Base-by-base conservation (phyloP, 1,284 basidiomycete species). In the Megacollybia platyphylla region DNA sequence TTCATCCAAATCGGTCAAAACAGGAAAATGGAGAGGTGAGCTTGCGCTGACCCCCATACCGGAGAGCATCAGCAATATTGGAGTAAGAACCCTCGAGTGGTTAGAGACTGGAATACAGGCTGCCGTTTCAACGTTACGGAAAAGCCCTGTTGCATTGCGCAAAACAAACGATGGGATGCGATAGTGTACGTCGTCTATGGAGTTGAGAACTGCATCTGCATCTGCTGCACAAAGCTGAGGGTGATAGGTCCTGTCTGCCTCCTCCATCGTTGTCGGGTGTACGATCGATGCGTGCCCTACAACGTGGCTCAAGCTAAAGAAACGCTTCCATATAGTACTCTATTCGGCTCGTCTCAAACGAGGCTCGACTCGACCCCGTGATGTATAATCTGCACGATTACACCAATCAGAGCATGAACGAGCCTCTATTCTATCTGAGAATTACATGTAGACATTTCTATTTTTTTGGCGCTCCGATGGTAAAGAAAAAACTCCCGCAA, bases 401-500 rank as follows among this genome's bases (percentile, higher is more conserved):
- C 20, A 24, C 5, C 20, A 24, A 5, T 24, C 20, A 5, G 20
- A 15, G 15, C 15, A 15, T 15, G 15, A 24, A 24, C 5, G 20
- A 24, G 20, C 20, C 20, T 24, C 20, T 24, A 24, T 24, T 24
- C 20, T 24, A 24, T 24, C 20, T 24, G 20, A 24, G 20, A 24
- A 24, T 24, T 24, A 24, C 20, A 24, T 24, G 20, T 24, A 24
- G 20, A 24, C 5, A 24, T 24, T 46, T 39, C 17, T 28, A 11
- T 34, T 7, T 31, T 17, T 37, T 7, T 29, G 32, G 24, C 39
- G 7, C 34, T 3, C 34, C 42, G n/a, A 47, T n/a, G 6, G 43
- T 45, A 31, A 71, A 86, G 51, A 79, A 50, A 10, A 79, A 52
- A 43, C 77, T 80, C 8, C 81, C 81, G 2, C 68, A 43, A 54